phyloP scores from a whole-genome alignment of 768 basidiomycete species.

The Gloeopeniophorella convolvens region DNA sequence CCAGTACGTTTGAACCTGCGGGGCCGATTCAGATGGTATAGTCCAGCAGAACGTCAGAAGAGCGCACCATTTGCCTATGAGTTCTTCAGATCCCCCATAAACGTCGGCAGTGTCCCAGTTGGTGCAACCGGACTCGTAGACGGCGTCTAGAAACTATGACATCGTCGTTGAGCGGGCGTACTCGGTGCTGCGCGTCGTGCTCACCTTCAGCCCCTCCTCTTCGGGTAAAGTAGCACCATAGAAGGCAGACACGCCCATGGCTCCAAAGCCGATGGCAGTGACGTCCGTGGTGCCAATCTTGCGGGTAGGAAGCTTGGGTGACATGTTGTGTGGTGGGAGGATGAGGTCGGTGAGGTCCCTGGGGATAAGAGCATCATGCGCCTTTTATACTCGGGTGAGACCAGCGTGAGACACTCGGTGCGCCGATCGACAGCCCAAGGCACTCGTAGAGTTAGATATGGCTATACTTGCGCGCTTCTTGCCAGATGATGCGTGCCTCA shows the following conservation, averaged over 20 bases:
- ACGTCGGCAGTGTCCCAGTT: conserved; percentile 43
- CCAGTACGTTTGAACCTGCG: conserved; percentile 46
- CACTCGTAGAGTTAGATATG: no score
- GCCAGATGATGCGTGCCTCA: no score
- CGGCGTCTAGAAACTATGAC: conserved; percentile 37
- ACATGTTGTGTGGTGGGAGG: no score
- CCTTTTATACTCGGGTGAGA: no score
- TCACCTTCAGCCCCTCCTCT: conserved; percentile 53
- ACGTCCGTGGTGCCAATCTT: conserved; percentile 41
- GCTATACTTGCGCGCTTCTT: no score
- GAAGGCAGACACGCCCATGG: conserved; percentile 48
- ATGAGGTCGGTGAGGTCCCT: no score
- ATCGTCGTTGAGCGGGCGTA: no score
- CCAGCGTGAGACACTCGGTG: no score
- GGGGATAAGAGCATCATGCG: no score
- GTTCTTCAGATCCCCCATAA: conserved; percentile 37
- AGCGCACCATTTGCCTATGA: conserved; percentile 39
- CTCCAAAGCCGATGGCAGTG: conserved; percentile 53
- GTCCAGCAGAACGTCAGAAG: not conserved
- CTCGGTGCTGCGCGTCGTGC: not conserved
- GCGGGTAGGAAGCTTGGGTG: conserved; percentile 30
- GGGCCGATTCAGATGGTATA: no score
- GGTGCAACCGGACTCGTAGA: conserved; percentile 35
- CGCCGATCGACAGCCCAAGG: no score
- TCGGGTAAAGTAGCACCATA: conserved; percentile 45